Evolutionary conservation across 2,329 filamentous ascomycete genomes (phyloP).

Genomic region (Neofusicoccum umdonicola): DNA sequence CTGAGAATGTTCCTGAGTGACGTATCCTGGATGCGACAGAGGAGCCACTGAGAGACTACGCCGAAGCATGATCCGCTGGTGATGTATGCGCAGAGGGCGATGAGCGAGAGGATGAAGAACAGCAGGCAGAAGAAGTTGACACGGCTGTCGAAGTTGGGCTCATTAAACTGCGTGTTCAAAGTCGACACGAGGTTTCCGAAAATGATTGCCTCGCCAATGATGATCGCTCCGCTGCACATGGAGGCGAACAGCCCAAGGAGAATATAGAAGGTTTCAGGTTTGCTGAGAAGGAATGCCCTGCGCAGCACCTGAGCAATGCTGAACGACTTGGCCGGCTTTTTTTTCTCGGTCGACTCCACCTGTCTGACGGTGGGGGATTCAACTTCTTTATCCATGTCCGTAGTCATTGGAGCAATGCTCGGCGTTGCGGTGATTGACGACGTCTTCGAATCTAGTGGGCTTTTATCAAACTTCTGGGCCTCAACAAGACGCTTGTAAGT

Average conservation of each 20-base stretch:
- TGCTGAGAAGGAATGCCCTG: constrained; percentile 29
- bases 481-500: constrained; percentile 33
- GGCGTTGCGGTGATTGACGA: constrained; percentile 13
- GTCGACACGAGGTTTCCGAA: constrained; percentile 53
- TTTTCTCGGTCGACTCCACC: neutral
- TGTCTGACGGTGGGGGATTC: neutral
- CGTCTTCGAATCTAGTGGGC: constrained; percentile 15
- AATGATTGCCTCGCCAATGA: constrained; percentile 61
- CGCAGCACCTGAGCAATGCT: constrained; percentile 26
- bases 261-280: constrained; percentile 40
- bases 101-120: constrained; percentile 54
- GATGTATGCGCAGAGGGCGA: constrained; percentile 47
- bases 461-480: constrained; percentile 37
- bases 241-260: constrained; percentile 44
- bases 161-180: constrained; percentile 46
- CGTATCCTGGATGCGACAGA: constrained; percentile 43
- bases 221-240: constrained; percentile 47
- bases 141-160: constrained; percentile 30
- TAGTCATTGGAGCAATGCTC: constrained; percentile 7
- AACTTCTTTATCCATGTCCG: constrained; percentile 5
- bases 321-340: neutral
- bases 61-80: constrained; percentile 49
- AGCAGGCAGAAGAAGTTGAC: constrained; percentile 47
- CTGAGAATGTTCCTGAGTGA: constrained; percentile 53
- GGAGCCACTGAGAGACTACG: constrained; percentile 46